Base-by-base conservation (phyloP, 805 yeast genomes). In the fission yeast (Schizosaccharomyces pombe) region DNA sequence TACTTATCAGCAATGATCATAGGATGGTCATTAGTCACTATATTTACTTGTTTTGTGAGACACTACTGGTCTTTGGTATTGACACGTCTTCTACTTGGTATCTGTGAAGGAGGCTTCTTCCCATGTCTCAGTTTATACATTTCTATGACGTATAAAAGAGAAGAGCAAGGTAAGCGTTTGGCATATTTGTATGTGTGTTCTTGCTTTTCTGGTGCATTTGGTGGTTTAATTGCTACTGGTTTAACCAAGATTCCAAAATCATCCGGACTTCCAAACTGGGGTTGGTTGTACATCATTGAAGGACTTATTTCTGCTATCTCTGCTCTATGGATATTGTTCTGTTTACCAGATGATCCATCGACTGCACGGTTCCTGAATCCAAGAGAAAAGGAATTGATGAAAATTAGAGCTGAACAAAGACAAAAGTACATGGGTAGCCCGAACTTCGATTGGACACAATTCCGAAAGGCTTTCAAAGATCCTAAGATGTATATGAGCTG, bases 301-400 rank as follows among this genome's bases (percentile, higher is more conserved):
- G 77, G 74, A 26, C 60, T 67, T 9, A 59, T 67, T 47, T 67
- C 73, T 0, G 61, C 60, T 8, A 55, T 60, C 28, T 56, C 65
- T 22, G 67, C 71, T 6, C 9, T 64, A n/a, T 5, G 64, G 3
- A 57, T 68, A 49, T 69, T 58, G 60, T 76, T 80, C 60, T 63
- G 71, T 47, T 70, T 80, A 57, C 75, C 84, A 11, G 85, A 80
- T 63, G 79, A 80, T 71, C 85, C 85, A 3, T 85, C 79, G 65
- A 73, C 75, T 57, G 75, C 79, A 22, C 68, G 74, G 60, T 79
- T 72, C 62, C 63, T 77, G 54, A 72, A 67, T 26, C 67, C 62
- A 1, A 70, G 72, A 56, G 84, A 79, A 64, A 68, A 74, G 19
- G 64, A 61, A 2, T 77, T 74, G 62, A 62, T 80, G 55, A 74